phyloP scores from a whole-genome alignment of 2,329 filamentous ascomycete genomes.

The Xylaria sp. region DNA sequence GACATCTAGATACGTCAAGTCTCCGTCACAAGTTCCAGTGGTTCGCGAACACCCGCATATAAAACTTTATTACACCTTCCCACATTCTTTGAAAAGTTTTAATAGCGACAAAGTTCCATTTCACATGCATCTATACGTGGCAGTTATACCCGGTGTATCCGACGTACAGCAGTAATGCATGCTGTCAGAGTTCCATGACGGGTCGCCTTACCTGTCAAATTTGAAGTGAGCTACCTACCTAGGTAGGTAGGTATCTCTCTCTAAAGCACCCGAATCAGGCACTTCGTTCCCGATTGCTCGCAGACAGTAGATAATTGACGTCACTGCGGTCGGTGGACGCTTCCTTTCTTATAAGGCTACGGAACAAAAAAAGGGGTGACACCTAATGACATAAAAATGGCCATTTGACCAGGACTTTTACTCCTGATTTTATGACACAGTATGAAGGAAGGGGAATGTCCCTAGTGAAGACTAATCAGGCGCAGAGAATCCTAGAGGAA shows the following conservation, averaged over 20 bases:
- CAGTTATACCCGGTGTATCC: conserved; percentile 22
- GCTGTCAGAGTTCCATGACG: conserved; percentile 15
- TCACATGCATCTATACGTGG: conserved; percentile 23
- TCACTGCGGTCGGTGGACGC: background rate
- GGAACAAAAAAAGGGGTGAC: background rate
- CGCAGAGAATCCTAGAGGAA: too few relatives aligned
- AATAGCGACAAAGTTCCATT: background rate
- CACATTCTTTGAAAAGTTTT: background rate
- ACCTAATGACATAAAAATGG: background rate
- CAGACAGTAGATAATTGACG: conserved; percentile 14
- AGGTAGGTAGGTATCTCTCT: background rate
- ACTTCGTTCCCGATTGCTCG: background rate
- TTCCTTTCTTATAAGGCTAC: background rate
- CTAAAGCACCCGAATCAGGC: background rate
- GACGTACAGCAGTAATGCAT: conserved; percentile 29
- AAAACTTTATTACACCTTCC: background rate
- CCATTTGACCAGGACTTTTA: too few relatives aligned
- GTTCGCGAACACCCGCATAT: background rate
- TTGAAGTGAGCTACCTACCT: background rate
- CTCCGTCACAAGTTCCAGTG: conserved; percentile 3
- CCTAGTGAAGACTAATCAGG: too few relatives aligned
- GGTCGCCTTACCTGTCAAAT: background rate
- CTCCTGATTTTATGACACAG: too few relatives aligned
- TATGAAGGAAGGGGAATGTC: too few relatives aligned
- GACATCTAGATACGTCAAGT: conserved; percentile 8